Evolutionary conservation across 495 filamentous ascomycete genomes (phyloP), one percentile per base, ranked within the genome.

Genomic region (Hyaloscypha bicolor): DNA sequence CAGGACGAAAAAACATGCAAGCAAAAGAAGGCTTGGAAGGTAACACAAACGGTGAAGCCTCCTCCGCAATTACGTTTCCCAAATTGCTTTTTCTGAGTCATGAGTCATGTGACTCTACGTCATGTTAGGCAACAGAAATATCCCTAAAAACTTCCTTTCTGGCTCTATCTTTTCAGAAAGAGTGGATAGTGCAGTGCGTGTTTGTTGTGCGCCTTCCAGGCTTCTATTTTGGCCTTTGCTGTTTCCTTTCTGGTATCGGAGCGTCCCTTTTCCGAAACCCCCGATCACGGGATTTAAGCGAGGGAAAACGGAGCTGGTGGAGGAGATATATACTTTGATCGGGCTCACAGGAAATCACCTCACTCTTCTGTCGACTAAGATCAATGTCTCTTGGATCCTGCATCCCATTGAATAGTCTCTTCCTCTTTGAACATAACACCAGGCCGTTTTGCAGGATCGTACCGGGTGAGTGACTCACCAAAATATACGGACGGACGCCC

Each of bases 251-350:
- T 11, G 16, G 16, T 48, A 14, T 48, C 42, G 42, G 42, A 19
- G 11, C 42, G 4, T 48, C 42, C 42, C 16, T 12, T 48, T 16
- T 48, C 42, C 42, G 42, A 48, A 16, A 48, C 8, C 42, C 16
- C 42, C 42, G 42, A 48, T 48, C 42, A 48, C 42, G 42, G 42
- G 42, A 48, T 48, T 12, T 48, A 48, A 48, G 42, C 42, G 42
- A 48, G 6, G 3, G 4, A 48, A 19, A 14, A 14, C 1, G 42
- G n/a, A n/a, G n/a, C n/a, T n/a, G n/a, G n/a, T n/a, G n/a, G 11
- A 48, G 42, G 16, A 48, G 42, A 48, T 48, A 48, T 48, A 48
- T 16, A 48, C 42, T 48, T 19, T 19, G 9, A 19, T 14, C 9
- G 4, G 42, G 11, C 42, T 48, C 42, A 48, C 42, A 48, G 42